phyloP scores from a whole-genome alignment of 805 yeast genomes.

The Sugiyamaella lignohabitans region DNA sequence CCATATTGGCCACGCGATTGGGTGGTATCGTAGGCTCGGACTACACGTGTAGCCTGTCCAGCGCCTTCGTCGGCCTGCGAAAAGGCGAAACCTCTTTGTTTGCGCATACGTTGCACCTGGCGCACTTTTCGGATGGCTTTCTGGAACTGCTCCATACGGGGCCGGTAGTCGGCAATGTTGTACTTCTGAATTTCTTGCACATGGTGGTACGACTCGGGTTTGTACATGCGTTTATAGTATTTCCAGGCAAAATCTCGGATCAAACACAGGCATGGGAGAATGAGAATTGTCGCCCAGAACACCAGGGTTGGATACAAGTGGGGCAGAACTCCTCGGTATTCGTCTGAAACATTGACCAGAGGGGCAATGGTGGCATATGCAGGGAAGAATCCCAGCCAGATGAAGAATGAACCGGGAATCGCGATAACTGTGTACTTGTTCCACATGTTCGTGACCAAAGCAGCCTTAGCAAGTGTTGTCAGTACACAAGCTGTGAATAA shows the following conservation, averaged over 20 bases:
- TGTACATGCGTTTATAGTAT: slow-evolving; percentile 84
- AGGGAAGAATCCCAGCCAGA: slow-evolving; percentile 87
- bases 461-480: slow-evolving; percentile 93
- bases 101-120: slow-evolving; percentile 96
- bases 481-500: slow-evolving; percentile 79
- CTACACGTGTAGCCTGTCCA: slow-evolving; percentile 75
- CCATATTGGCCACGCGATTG: slow-evolving; percentile 73
- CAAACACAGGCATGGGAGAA: slow-evolving; percentile 72
- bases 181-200: slow-evolving; percentile 96
- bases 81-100: slow-evolving; percentile 97
- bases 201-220: slow-evolving; percentile 87
- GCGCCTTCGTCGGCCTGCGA: slow-evolving; percentile 88
- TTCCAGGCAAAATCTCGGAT: slow-evolving; percentile 91
- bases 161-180: slow-evolving; percentile 87
- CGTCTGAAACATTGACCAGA: slow-evolving; percentile 67
- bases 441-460: slow-evolving; percentile 86
- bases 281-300: slow-evolving; percentile 77
- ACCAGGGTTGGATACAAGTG: slow-evolving; percentile 70
- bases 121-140: slow-evolving; percentile 95
- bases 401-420: slow-evolving; percentile 83
- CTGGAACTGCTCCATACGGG: slow-evolving; percentile 95
- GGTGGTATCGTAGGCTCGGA: slow-evolving; percentile 93
- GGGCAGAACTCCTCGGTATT: slow-evolving; percentile 71
- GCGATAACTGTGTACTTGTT: slow-evolving; percentile 87
- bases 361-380: slow-evolving; percentile 84